Percentiles rank a stretch among this genome's conserved stretches.
Evolutionary conservation across 352 stramenopile genomes (phyloP).

Genomic region (Elongisporangium undulatum): DNA sequence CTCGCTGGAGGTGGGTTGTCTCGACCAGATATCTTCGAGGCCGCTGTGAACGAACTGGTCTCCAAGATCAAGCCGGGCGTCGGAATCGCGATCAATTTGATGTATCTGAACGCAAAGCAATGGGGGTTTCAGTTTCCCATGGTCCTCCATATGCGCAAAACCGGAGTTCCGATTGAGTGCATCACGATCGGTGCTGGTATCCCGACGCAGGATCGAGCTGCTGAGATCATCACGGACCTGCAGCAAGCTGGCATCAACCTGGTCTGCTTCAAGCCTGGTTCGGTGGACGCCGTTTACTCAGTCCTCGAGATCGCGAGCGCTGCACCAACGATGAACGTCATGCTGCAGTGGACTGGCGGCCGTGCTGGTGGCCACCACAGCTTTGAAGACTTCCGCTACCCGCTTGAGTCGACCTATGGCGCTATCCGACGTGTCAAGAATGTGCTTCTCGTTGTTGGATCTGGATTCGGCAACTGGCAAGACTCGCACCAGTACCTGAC

Average conservation of each 20-base stretch:
- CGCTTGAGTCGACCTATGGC: slow-evolving; percentile 67
- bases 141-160: slow-evolving; percentile 76
- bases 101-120: slow-evolving; percentile 88
- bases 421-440: slow-evolving; percentile 76
- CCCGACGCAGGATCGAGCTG: slow-evolving; percentile 69
- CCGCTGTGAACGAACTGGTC: slow-evolving; percentile 54
- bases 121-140: slow-evolving; percentile 89
- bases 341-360: slow-evolving; percentile 87
- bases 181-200: slow-evolving; percentile 87
- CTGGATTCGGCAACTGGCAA: slow-evolving; percentile 84
- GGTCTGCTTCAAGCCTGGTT: slow-evolving; percentile 85
- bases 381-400: slow-evolving; percentile 86
- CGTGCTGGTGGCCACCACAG: slow-evolving; percentile 85
- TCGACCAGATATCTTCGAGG: slow-evolving; percentile 67
- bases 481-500: slow-evolving; percentile 78
- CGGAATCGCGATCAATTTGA: slow-evolving; percentile 83
- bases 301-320: slow-evolving; percentile 73
- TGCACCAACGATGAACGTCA: slow-evolving; percentile 62
- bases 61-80: slow-evolving; percentile 71
- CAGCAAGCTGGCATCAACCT: slow-evolving; percentile 65
- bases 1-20: slow-evolving; percentile 72
- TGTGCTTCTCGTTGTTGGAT: slow-evolving; percentile 82
- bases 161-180: slow-evolving; percentile 79
- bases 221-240: slow-evolving; percentile 76
- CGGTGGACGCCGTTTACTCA: slow-evolving; percentile 63